These are phyloP conservation scores for Geranium rotundifolium DNA, from an alignment of 345 rosid genomes.

Conservation along the genomic window DNA sequence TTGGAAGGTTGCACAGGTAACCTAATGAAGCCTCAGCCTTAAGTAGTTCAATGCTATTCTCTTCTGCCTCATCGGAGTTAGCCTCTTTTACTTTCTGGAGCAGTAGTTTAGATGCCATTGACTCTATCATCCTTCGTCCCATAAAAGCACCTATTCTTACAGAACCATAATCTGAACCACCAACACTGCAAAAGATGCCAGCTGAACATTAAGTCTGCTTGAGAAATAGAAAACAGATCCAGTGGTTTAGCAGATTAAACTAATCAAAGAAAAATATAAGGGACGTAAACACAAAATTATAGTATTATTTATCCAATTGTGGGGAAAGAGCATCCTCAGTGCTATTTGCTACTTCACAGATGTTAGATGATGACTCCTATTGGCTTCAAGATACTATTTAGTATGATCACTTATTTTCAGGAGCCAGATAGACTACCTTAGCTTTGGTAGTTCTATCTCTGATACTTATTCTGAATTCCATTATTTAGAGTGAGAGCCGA, in stretches of 20 bases:
- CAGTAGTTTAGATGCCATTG: slow-evolving; percentile 48
- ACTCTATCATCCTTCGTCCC: slow-evolving; percentile 80
- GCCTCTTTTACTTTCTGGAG: slow-evolving; percentile 43
- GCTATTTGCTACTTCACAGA: neutral
- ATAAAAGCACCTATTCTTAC: slow-evolving; percentile 97
- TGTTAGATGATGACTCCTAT: neutral
- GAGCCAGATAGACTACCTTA: too few relatives aligned
- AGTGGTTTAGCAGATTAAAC: neutral
- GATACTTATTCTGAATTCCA: neutral
- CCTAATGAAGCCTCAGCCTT: slow-evolving; percentile 72
- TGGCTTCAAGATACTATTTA: neutral
- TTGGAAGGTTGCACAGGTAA: slow-evolving; percentile 82
- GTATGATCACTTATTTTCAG: too few relatives aligned
- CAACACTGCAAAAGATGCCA: slow-evolving; percentile 40
- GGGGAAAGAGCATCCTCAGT: neutral
- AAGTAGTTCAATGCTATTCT: slow-evolving; percentile 52
- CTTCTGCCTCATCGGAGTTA: slow-evolving; percentile 51
- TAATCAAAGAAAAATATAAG: too few relatives aligned
- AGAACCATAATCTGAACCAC: slow-evolving; percentile 95
- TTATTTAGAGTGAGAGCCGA: neutral
- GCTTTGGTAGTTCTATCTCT: neutral
- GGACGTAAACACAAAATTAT: too few relatives aligned
- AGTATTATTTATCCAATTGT: too few relatives aligned
- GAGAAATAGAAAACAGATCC: neutral
- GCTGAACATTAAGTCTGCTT: neutral